Evolutionary conservation across 164 flowering plant species (phyloP).

Genomic region (Buxus sempervirens): DNA sequence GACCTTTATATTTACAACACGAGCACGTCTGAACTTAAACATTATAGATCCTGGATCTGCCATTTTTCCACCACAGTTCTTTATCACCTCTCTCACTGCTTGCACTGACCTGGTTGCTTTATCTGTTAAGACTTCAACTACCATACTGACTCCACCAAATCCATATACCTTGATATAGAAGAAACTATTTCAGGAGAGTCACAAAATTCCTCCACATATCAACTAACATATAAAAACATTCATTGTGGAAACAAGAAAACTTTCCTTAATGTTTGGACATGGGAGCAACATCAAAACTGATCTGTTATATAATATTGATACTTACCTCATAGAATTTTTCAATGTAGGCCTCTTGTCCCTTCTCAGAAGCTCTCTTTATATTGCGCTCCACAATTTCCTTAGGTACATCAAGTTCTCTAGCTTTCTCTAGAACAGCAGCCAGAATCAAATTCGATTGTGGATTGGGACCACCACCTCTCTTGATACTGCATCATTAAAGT

Average conservation of each 20-base stretch:
- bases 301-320: conserved; percentile 4
- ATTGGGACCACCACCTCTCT: conserved; percentile 90
- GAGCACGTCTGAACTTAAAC: conserved; percentile 87
- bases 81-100: conserved; percentile 72
- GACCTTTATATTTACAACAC: conserved; percentile 72
- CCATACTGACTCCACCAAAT: conserved; percentile 86
- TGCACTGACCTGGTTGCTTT: conserved; percentile 88
- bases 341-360: conserved; percentile 93
- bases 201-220: background rate
- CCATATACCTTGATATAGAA: conserved; percentile 71
- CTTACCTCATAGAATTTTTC: conserved; percentile 87
- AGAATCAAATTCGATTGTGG: conserved; percentile 66
- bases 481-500: conserved; percentile 45
- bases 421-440: conserved; percentile 80
- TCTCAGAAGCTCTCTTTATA: conserved; percentile 91
- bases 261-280: background rate
- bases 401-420: conserved; percentile 94
- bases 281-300: background rate
- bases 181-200: conserved; percentile 2
- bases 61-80: conserved; percentile 94
- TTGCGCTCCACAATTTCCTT: conserved; percentile 91
- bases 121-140: conserved; percentile 88
- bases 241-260: background rate
- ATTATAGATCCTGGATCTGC: conserved; percentile 93
- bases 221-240: background rate